Evolutionary conservation across 2,329 filamentous ascomycete species (phyloP).

Genomic region (Pseudogymnoascus sp.): DNA sequence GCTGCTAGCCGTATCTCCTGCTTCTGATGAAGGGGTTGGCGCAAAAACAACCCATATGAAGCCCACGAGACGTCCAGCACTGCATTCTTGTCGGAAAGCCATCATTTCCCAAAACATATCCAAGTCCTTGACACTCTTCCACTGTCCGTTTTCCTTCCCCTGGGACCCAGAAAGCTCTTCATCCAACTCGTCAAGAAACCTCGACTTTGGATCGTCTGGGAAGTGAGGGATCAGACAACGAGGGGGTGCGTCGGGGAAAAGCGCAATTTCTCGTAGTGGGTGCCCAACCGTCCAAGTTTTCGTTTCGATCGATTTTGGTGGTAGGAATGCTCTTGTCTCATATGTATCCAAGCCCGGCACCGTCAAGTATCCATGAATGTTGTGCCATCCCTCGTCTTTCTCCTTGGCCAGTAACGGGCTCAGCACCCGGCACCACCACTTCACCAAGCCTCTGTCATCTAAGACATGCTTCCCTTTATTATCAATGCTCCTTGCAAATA

Average conservation of each 20-base stretch:
- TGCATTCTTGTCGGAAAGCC: conserved; percentile 93
- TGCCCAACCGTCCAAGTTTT: conserved; percentile 59
- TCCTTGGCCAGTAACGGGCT: conserved; percentile 55
- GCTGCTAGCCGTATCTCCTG: not conserved
- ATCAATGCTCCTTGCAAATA: conserved; percentile 86
- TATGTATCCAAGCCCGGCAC: conserved; percentile 79
- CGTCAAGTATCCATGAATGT: conserved; percentile 69
- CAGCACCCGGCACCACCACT: conserved; percentile 90
- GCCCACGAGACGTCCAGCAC: conserved; percentile 81
- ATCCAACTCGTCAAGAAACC: conserved; percentile 82
- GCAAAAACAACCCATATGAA: conserved; percentile 92
- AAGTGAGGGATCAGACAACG: conserved; percentile 83
- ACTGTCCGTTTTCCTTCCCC: conserved; percentile 54
- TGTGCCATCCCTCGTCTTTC: conserved; percentile 32
- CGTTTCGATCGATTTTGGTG: conserved; percentile 39
- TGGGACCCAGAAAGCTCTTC: conserved; percentile 59
- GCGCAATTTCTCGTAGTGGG: conserved; percentile 58
- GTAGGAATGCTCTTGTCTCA: conserved; percentile 74
- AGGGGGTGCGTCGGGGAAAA: conserved; percentile 60
- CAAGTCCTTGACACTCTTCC: conserved; percentile 75
- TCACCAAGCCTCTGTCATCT: conserved; percentile 80
- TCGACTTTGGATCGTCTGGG: conserved; percentile 89
- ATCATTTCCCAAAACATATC: conserved; percentile 99
- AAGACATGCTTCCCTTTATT: conserved; percentile 82
- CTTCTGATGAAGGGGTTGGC: conserved; percentile 32